A percentile compares a stretch with the other conserved stretches of the same genome.
Conservation (phyloP, 208 protist genomes). For the Acanthamoeba castellanii region DNA sequence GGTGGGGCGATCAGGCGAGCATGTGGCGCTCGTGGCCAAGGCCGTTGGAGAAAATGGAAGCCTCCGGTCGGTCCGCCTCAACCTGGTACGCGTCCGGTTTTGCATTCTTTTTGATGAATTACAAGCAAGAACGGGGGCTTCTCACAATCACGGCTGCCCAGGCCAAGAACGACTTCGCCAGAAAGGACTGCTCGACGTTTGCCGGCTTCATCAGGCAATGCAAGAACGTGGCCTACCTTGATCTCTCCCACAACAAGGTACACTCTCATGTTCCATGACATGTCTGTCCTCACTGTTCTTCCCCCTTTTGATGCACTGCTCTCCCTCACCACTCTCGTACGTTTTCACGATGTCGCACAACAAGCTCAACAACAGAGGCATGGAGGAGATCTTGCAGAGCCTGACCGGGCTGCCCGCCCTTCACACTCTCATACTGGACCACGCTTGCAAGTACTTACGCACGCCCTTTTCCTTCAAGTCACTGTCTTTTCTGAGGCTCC, state of each 20-base stretch:
- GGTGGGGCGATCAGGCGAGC: not conserved
- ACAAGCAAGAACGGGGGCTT: not conserved
- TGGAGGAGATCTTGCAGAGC: slow-evolving; percentile 24
- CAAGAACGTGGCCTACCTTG: slow-evolving; percentile 63
- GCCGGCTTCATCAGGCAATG: not conserved
- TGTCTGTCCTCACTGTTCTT: too few relatives aligned
- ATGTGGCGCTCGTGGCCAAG: slow-evolving; percentile 32
- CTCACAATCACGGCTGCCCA: not conserved
- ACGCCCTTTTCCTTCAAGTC: not conserved
- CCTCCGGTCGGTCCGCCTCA: not conserved
- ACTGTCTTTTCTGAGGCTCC: not conserved
- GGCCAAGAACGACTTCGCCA: slow-evolving; percentile 9
- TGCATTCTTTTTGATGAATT: not conserved
- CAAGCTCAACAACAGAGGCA: not conserved
- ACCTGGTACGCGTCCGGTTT: not conserved
- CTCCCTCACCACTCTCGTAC: not conserved
- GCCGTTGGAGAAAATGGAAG: not conserved
- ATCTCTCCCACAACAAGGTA: slow-evolving; percentile 40
- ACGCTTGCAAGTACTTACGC: not conserved
- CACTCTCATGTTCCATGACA: too few relatives aligned
- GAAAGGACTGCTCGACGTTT: slow-evolving; percentile 17
- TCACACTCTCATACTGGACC: slow-evolving; percentile 10
- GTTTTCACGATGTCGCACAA: too few relatives aligned
- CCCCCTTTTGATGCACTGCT: not conserved
- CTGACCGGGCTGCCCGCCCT: not conserved